These are phyloP conservation scores for Xylaria sp. DNA, from an alignment of 2,329 filamentous ascomycete species.

Conservation along the genomic window DNA sequence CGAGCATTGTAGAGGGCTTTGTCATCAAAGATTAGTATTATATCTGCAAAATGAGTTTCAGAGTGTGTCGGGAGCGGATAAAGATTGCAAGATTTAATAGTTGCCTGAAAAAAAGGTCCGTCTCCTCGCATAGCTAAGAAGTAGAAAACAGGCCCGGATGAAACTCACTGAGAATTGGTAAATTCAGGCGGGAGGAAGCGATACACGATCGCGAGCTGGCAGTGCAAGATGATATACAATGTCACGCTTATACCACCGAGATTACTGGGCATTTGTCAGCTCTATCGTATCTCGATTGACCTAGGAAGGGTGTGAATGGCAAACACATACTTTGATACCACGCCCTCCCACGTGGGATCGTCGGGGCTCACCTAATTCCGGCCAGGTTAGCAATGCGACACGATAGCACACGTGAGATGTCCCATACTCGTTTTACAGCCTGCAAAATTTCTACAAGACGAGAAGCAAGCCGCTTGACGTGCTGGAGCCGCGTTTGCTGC, in stretches of 20 bases:
- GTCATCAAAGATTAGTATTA: constrained; percentile 25
- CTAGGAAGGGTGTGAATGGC: neutral
- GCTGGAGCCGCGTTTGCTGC: constrained; percentile 36
- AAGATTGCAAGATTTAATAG: no score
- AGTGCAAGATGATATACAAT: constrained; percentile 29
- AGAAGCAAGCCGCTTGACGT: constrained; percentile 38
- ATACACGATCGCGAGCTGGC: constrained; percentile 33
- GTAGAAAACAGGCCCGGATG: constrained; percentile 1
- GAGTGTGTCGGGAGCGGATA: neutral
- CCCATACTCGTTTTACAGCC: constrained; percentile 36
- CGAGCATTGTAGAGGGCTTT: constrained; percentile 42
- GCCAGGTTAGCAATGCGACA: neutral
- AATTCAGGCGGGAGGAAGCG: constrained; percentile 28
- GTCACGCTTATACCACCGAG: constrained; percentile 16
- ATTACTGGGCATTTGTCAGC: constrained; percentile 18
- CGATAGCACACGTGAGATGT: neutral
- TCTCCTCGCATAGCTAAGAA: constrained; percentile 19
- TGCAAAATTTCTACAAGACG: constrained; percentile 34
- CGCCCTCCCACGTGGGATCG: constrained; percentile 24
- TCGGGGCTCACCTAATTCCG: constrained; percentile 11
- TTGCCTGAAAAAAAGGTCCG: constrained; percentile 26
- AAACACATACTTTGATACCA: constrained; percentile 18
- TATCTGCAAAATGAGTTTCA: neutral
- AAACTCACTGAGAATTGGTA: constrained; percentile 26
- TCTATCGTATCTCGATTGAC: neutral